phyloP scores from a whole-genome alignment of 2,329 filamentous ascomycete species.

The Pleoardoris graminearum region DNA sequence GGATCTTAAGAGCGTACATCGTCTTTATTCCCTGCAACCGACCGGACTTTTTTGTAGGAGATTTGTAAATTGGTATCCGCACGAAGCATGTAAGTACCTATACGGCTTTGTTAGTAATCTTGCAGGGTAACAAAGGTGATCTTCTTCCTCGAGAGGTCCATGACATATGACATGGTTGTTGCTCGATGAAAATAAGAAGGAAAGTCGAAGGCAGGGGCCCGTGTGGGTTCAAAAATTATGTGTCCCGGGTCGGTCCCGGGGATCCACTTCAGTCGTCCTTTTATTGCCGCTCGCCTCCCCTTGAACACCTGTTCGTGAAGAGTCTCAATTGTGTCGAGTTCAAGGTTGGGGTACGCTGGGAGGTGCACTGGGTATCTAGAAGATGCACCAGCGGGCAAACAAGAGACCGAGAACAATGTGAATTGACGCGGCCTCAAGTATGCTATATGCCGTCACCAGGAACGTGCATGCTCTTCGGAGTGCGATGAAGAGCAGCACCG shows the following conservation, averaged over 20 bases:
- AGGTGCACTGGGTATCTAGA: neutral
- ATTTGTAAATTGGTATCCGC: too few species aligned
- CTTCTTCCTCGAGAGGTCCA: neutral
- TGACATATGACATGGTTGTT: neutral
- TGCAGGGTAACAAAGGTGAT: too few species aligned
- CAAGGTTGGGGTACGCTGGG: neutral
- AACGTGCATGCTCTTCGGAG: too few species aligned
- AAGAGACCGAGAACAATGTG: too few species aligned
- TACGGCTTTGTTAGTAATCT: too few species aligned
- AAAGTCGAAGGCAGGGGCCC: neutral
- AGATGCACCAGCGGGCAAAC: neutral
- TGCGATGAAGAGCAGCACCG: too few species aligned
- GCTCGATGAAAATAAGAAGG: neutral
- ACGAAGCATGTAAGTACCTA: too few species aligned
- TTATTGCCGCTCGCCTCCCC: neutral
- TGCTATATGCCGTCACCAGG: too few species aligned
- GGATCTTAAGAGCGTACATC: too few species aligned
- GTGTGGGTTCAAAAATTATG: neutral
- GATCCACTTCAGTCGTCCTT: neutral
- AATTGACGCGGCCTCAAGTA: too few species aligned
- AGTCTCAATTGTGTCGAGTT: neutral
- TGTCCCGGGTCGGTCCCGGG: neutral
- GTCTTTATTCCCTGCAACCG: too few species aligned
- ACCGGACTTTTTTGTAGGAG: too few species aligned
- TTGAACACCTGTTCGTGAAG: neutral